Evolutionary conservation across 2,329 filamentous ascomycete species (phyloP).

Genomic region (Colletotrichum gigasporum): DNA sequence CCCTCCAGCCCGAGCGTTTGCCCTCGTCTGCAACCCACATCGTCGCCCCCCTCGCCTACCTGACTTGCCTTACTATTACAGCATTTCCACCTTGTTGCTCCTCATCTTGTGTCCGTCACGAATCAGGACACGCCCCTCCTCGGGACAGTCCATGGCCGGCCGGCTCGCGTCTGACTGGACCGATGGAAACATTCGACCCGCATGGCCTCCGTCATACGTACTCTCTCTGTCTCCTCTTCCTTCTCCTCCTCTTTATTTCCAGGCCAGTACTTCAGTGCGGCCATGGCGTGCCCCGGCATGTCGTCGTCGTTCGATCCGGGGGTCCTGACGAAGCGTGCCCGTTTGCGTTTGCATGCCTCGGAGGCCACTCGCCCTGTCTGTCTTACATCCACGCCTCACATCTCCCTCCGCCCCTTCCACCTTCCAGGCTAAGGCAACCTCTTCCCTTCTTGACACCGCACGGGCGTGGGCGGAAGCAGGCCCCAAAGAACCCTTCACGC

Average conservation of each 20-base stretch:
- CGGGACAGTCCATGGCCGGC: neutral
- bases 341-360: constrained; percentile 3
- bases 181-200: constrained; percentile 14
- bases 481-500: constrained; percentile 11
- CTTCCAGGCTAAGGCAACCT: constrained; percentile 17
- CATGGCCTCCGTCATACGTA: constrained; percentile 25
- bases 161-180: constrained; percentile 24
- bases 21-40: neutral
- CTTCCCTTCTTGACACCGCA: constrained; percentile 25
- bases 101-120: constrained; percentile 2
- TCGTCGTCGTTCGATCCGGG: constrained; percentile 20
- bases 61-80: too few species aligned
- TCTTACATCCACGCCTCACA: constrained; percentile 23
- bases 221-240: too few species aligned
- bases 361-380: neutral
- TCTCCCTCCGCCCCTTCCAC: constrained; percentile 7
- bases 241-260: constrained; percentile 7
- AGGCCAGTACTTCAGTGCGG: too few species aligned
- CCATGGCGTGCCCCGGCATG: constrained; percentile 13
- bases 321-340: constrained; percentile 15
- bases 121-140: constrained; percentile 16
- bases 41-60: neutral
- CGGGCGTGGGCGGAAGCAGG: constrained; percentile 20
- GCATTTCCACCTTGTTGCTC: neutral
- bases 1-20: neutral